Conservation (phyloP, 176 grass and related monocot species). For the Avena sativa region DNA sequence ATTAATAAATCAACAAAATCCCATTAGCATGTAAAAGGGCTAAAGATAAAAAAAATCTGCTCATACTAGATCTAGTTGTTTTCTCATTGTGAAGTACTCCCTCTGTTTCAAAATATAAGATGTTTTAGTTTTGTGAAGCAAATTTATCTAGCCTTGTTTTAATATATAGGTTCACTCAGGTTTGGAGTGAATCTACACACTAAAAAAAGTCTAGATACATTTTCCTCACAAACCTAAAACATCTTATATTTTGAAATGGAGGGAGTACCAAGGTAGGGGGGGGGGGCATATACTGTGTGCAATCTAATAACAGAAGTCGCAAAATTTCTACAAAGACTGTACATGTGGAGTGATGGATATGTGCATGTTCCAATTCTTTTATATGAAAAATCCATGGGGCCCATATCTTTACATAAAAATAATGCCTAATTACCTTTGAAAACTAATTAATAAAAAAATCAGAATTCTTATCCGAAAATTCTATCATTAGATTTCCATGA, state of each 20-base stretch:
- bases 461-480: neutral
- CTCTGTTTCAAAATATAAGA: too few species aligned
- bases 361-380: conserved; percentile 3
- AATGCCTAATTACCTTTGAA: neutral
- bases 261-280: neutral
- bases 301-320: neutral
- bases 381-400: neutral
- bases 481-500: neutral
- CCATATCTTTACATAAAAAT: neutral
- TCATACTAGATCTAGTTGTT: conserved; percentile 2
- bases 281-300: neutral
- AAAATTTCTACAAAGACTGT: neutral
- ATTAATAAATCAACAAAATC: neutral
- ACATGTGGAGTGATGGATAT: neutral
- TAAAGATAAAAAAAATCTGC: too few species aligned
- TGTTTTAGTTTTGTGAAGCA: too few species aligned
- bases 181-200: too few species aligned
- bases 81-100: neutral
- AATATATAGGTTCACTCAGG: too few species aligned
- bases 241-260: too few species aligned
- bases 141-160: too few species aligned
- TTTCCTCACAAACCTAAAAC: too few species aligned
- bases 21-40: neutral
- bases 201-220: too few species aligned
- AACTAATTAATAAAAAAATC: neutral